Percentiles rank a stretch among this genome's conserved stretches.
Evolutionary conservation across 2,329 filamentous ascomycete genomes (phyloP).

Genomic region (Chalaropsis ovoidea): DNA sequence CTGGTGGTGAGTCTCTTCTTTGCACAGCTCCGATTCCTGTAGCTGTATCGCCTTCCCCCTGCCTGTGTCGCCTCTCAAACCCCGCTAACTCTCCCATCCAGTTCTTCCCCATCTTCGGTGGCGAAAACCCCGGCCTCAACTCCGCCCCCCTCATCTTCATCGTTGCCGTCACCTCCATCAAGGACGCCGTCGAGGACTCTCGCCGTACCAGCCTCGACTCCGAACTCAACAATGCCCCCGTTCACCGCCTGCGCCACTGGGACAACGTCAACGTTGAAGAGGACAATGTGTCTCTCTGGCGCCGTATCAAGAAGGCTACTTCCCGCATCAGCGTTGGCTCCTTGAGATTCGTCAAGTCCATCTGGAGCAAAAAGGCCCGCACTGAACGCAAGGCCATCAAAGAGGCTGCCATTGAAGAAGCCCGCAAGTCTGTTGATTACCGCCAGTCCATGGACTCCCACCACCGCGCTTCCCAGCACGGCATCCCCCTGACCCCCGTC

Average conservation of each 20-base stretch:
- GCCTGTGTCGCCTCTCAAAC: background rate
- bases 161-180: constrained; percentile 75
- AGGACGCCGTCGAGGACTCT: constrained; percentile 94
- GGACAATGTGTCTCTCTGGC: constrained; percentile 77
- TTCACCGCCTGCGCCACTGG: constrained; percentile 81
- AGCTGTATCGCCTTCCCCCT: too few species aligned
- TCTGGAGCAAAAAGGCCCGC: constrained; percentile 45
- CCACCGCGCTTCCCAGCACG: constrained; percentile 43
- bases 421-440: constrained; percentile 48
- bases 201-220: constrained; percentile 82
- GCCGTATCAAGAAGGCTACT: constrained; percentile 79
- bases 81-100: constrained; percentile 34
- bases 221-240: constrained; percentile 89
- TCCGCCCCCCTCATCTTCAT: constrained; percentile 91
- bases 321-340: constrained; percentile 50
- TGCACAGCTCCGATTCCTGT: too few species aligned
- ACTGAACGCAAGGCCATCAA: constrained; percentile 43
- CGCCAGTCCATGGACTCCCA: constrained; percentile 39
- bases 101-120: constrained; percentile 96
- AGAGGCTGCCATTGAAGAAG: constrained; percentile 38
- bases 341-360: constrained; percentile 38
- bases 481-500: constrained; percentile 91
- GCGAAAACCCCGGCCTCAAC: constrained; percentile 77
- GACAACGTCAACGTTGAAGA: constrained; percentile 86
- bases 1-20: constrained; percentile 76